These are phyloP conservation scores for Westerdykella ornata DNA, from an alignment of 2,329 filamentous ascomycete genomes.

Conservation along the genomic window DNA sequence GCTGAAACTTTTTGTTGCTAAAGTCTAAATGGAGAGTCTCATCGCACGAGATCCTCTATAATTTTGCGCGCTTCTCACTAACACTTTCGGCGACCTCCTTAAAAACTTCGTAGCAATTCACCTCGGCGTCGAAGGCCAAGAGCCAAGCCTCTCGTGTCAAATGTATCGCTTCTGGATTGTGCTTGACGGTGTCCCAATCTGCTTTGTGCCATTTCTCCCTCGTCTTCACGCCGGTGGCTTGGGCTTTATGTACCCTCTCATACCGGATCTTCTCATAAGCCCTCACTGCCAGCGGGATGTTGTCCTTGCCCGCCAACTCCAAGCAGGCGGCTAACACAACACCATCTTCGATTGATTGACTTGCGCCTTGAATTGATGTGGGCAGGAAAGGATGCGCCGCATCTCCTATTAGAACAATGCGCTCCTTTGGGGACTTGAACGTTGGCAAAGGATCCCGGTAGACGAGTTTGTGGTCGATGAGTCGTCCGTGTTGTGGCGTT, in stretches of 20 bases:
- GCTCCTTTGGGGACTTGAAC: slow-evolving; percentile 45
- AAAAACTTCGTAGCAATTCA: slow-evolving; percentile 28
- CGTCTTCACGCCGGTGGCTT: slow-evolving; percentile 25
- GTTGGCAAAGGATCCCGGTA: slow-evolving; percentile 49
- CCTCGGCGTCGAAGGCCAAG: slow-evolving; percentile 28
- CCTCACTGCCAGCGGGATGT: slow-evolving; percentile 18
- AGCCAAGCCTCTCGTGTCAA: slow-evolving; percentile 27
- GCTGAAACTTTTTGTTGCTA: too few relatives aligned
- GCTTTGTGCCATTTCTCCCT: slow-evolving; percentile 28
- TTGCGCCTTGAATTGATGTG: slow-evolving; percentile 49
- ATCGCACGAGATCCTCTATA: too few relatives aligned
- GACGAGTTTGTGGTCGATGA: slow-evolving; percentile 51
- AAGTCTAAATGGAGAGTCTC: too few relatives aligned
- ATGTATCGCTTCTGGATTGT: slow-evolving; percentile 25
- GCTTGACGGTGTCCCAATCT: slow-evolving; percentile 23
- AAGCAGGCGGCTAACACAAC: slow-evolving; percentile 24
- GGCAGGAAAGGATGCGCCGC: slow-evolving; percentile 51
- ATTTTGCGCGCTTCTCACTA: not conserved
- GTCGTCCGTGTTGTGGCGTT: slow-evolving; percentile 26
- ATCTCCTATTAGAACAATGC: slow-evolving; percentile 48
- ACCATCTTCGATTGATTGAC: slow-evolving; percentile 49
- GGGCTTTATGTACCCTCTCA: slow-evolving; percentile 23
- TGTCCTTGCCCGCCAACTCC: slow-evolving; percentile 20
- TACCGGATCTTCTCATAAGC: slow-evolving; percentile 32
- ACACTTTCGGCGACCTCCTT: slow-evolving; percentile 9